Conservation (phyloP, 345 rosid genomes). For the Erucastrum elatum region DNA sequence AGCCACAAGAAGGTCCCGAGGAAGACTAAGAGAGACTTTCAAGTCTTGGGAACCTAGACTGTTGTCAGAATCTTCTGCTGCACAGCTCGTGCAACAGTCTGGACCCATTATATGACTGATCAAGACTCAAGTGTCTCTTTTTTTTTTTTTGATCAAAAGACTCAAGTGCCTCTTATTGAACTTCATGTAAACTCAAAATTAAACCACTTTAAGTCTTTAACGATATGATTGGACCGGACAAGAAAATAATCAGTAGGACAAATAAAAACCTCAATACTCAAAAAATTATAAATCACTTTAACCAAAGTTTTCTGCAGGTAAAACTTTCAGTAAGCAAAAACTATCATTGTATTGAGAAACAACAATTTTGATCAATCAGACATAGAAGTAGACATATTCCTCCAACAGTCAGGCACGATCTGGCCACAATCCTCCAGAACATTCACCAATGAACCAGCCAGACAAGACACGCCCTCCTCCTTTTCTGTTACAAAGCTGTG, state of each 20-base stretch:
- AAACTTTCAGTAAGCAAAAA: slow-evolving; percentile 4
- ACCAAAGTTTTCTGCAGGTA: slow-evolving; percentile 14
- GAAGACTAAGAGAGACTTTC: neutral
- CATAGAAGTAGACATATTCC: slow-evolving; percentile 30
- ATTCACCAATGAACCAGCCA: slow-evolving; percentile 45
- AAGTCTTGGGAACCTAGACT: neutral
- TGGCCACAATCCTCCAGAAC: slow-evolving; percentile 57
- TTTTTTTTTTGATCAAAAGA: too few relatives aligned
- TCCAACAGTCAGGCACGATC: slow-evolving; percentile 48
- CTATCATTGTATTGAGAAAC: neutral
- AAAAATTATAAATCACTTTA: neutral
- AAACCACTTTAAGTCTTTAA: neutral
- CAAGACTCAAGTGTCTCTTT: neutral
- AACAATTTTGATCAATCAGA: slow-evolving; percentile 21
- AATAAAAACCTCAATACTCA: neutral
- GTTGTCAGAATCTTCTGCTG: slow-evolving; percentile 6
- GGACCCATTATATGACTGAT: slow-evolving; percentile 5
- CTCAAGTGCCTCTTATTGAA: neutral
- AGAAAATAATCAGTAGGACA: neutral
- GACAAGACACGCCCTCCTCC: slow-evolving; percentile 39
- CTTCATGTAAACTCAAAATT: neutral
- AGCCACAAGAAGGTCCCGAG: neutral
- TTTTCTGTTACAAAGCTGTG: slow-evolving; percentile 51
- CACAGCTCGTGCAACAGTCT: slow-evolving; percentile 18
- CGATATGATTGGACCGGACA: neutral